Conservation (phyloP, 179 eudicot species). For the Silene coronaria region DNA sequence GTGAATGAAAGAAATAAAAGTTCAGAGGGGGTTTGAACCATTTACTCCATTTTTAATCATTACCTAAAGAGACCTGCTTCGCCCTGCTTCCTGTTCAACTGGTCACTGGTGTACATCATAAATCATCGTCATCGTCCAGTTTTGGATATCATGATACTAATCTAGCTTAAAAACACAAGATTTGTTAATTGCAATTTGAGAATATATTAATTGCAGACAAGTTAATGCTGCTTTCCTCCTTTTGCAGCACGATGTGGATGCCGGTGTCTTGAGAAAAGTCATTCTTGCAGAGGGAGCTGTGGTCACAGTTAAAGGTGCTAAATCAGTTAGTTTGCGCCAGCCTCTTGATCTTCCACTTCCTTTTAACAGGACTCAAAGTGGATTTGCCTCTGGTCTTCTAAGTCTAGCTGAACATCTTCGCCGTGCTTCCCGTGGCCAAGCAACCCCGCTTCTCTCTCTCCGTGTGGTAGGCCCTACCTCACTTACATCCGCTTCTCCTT, state of each 20-base stretch:
- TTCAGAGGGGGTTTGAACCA: too few species aligned
- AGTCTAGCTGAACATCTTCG: conserved; percentile 67
- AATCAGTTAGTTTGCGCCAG: conserved; percentile 87
- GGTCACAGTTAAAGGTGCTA: conserved; percentile 82
- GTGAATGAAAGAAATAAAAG: too few species aligned
- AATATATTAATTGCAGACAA: background rate
- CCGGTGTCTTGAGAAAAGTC: conserved; percentile 75
- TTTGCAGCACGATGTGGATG: conserved; percentile 90
- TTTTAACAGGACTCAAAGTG: conserved; percentile 45
- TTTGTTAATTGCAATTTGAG: background rate
- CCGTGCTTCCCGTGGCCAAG: conserved; percentile 43
- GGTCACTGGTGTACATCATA: too few species aligned
- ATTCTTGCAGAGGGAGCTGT: conserved; percentile 85
- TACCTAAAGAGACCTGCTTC: too few species aligned
- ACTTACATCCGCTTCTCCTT: conserved; percentile 59
- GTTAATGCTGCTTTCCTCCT: background rate
- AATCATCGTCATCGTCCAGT: too few species aligned
- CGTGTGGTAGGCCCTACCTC: conserved; percentile 91
- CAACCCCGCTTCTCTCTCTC: conserved; percentile 62
- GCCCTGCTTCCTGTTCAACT: too few species aligned
- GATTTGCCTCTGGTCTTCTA: conserved; percentile 68
- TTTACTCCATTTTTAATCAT: too few species aligned
- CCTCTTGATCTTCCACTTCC: conserved; percentile 90
- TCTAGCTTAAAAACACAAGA: too few species aligned
- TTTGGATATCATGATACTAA: too few species aligned